Evolutionary conservation across 2,329 filamentous ascomycete species (phyloP).

Genomic region (Scorias spongiosa): DNA sequence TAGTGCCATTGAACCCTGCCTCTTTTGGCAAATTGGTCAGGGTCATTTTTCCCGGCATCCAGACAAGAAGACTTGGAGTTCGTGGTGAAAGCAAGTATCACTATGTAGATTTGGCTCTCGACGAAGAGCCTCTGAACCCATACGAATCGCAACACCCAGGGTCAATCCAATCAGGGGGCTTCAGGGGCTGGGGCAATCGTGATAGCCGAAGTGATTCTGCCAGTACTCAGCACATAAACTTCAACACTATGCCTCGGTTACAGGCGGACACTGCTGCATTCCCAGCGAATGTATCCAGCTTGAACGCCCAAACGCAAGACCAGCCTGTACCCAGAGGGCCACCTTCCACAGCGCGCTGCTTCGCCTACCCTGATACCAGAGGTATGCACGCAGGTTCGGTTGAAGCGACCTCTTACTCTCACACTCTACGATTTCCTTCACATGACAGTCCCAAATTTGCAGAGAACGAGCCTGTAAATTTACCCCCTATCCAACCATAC

Average conservation of each 20-base stretch:
- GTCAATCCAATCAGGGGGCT: background rate
- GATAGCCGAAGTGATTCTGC: conserved; percentile 17
- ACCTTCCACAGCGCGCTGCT: conserved; percentile 29
- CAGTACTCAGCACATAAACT: conserved; percentile 18
- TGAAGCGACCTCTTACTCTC: conserved; percentile 41
- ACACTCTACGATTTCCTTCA: conserved; percentile 46
- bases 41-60: conserved; percentile 88
- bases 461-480: conserved; percentile 54
- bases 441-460: conserved; percentile 40
- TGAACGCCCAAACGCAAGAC: conserved; percentile 16
- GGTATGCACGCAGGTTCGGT: conserved; percentile 25
- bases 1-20: conserved; percentile 88
- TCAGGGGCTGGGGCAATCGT: conserved; percentile 4
- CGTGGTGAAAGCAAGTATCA: conserved; percentile 97
- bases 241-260: conserved; percentile 28
- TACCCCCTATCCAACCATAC: conserved; percentile 79
- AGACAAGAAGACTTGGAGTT: conserved; percentile 81
- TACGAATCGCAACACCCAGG: conserved; percentile 5
- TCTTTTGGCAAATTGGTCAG: conserved; percentile 96
- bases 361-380: conserved; percentile 29
- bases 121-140: conserved; percentile 23
- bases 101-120: conserved; percentile 47
- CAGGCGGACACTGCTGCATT: conserved; percentile 35
- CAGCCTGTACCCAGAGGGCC: conserved; percentile 19
- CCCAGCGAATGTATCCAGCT: conserved; percentile 20